Percentiles rank a stretch among this genome's conserved stretches.
Conservation (phyloP, 2,329 filamentous ascomycete genomes). For the Chrysoporthe cubensis region DNA sequence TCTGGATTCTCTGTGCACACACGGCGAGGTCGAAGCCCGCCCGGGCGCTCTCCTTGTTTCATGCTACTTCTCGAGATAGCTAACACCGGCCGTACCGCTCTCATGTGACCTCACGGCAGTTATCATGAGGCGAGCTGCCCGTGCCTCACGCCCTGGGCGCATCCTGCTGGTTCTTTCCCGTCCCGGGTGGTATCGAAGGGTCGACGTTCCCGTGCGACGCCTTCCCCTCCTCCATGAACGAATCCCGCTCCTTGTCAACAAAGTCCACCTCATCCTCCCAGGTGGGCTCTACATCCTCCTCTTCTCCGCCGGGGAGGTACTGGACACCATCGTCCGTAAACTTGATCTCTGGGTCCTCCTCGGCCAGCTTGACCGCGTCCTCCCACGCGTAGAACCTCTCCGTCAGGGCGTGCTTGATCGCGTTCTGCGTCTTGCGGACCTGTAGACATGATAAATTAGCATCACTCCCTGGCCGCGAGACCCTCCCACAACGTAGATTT, state of each 20-base stretch:
- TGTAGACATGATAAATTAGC: slow-evolving; percentile 41
- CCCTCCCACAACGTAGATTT: neutral
- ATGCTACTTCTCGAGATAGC: neutral
- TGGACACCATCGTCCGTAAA: slow-evolving; percentile 9
- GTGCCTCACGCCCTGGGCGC: slow-evolving; percentile 23
- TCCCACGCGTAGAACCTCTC: slow-evolving; percentile 90
- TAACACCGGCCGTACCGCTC: neutral
- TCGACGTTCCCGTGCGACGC: slow-evolving; percentile 26
- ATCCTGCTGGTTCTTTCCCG: slow-evolving; percentile 23
- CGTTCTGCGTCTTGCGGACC: slow-evolving; percentile 77
- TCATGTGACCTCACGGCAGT: neutral
- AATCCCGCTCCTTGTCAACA: slow-evolving; percentile 9
- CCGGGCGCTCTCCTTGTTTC: neutral
- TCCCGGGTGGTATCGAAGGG: slow-evolving; percentile 23
- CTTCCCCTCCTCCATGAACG: slow-evolving; percentile 25
- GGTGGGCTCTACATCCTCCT: slow-evolving; percentile 34
- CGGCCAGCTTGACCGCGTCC: slow-evolving; percentile 70
- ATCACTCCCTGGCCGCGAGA: neutral
- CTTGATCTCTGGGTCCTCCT: slow-evolving; percentile 69
- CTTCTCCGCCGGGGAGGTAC: slow-evolving; percentile 36
- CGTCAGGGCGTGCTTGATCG: slow-evolving; percentile 82
- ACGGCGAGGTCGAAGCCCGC: neutral
- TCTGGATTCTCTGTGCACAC: neutral
- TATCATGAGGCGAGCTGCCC: slow-evolving; percentile 4
- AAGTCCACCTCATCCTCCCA: slow-evolving; percentile 35